These are phyloP conservation scores for Chamaecyparis obtusa DNA, from an alignment of 75 land plant genomes.

Conservation along the genomic window DNA sequence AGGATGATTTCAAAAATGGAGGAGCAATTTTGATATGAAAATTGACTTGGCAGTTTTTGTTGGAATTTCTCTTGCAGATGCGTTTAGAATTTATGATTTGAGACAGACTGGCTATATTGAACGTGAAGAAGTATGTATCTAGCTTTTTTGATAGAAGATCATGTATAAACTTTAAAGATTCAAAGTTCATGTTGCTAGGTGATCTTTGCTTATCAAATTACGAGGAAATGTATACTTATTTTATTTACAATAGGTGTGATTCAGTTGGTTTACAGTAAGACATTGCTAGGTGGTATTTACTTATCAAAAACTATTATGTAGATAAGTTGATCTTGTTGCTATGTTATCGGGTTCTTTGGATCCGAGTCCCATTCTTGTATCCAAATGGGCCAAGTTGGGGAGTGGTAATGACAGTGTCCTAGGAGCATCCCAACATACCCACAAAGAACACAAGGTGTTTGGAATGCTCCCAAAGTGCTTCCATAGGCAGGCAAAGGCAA, in stretches of 20 bases:
- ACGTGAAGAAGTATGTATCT: slow-evolving; percentile 51
- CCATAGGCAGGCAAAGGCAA: too few relatives aligned
- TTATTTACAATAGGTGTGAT: not conserved
- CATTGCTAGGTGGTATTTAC: not conserved
- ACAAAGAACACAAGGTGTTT: too few relatives aligned
- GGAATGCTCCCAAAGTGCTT: too few relatives aligned
- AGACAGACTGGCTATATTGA: slow-evolving; percentile 56
- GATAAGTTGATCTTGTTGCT: not conserved
- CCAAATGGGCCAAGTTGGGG: too few relatives aligned
- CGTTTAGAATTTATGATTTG: slow-evolving; percentile 57
- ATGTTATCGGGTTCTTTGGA: too few relatives aligned
- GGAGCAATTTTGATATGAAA: not conserved
- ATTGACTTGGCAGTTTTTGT: not conserved
- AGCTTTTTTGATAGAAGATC: not conserved
- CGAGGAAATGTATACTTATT: too few relatives aligned
- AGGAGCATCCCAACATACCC: too few relatives aligned
- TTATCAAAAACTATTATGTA: not conserved
- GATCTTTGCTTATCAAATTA: too few relatives aligned
- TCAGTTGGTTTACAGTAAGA: not conserved
- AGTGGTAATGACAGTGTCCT: too few relatives aligned
- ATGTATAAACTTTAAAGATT: not conserved
- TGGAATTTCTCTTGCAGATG: slow-evolving; percentile 40
- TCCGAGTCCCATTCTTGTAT: too few relatives aligned
- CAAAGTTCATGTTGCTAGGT: not conserved
- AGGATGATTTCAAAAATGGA: not conserved